A percentile compares a stretch with the other conserved stretches of the same genome.
These are phyloP conservation scores for Teunomyces aglyptinius DNA, from an alignment of 805 yeast species.

Conservation along the genomic window DNA sequence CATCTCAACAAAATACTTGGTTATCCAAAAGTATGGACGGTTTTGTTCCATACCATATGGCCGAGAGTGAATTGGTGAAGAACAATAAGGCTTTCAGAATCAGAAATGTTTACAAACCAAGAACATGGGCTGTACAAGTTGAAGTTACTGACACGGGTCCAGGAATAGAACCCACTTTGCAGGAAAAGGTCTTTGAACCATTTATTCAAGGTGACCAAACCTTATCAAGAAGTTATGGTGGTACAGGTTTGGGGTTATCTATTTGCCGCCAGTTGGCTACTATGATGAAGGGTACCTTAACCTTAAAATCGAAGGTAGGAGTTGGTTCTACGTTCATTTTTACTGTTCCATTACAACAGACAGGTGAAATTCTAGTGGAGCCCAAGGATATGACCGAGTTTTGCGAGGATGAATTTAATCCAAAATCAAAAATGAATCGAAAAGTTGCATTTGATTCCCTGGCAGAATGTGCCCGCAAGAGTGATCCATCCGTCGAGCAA, in stretches of 20 bases:
- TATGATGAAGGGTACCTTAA: conserved; percentile 86
- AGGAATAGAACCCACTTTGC: conserved; percentile 82
- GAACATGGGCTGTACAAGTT: conserved; percentile 60
- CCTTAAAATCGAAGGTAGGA: conserved; percentile 70
- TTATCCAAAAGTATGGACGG: conserved; percentile 2
- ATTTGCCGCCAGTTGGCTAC: conserved; percentile 89
- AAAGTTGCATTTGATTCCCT: conserved; percentile 41
- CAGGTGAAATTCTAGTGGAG: conserved; percentile 48
- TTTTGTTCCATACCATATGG: conserved; percentile 5
- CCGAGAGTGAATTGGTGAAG: conserved; percentile 31
- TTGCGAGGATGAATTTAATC: conserved; percentile 69
- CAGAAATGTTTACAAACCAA: conserved; percentile 36
- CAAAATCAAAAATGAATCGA: conserved; percentile 49
- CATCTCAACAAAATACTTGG: not conserved
- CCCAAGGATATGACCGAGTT: conserved; percentile 38
- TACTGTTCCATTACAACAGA: conserved; percentile 71
- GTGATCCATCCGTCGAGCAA: not conserved
- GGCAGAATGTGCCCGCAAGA: not conserved
- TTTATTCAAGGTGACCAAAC: conserved; percentile 98
- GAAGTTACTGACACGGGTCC: conserved; percentile 91
- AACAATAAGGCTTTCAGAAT: conserved; percentile 34
- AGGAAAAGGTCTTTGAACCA: conserved; percentile 87
- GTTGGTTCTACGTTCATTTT: conserved; percentile 83
- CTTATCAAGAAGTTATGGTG: conserved; percentile 85
- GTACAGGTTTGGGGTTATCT: conserved; percentile 89